Evolutionary conservation across 441 rosid species (phyloP).

Genomic region (Gossypium davidsonii): DNA sequence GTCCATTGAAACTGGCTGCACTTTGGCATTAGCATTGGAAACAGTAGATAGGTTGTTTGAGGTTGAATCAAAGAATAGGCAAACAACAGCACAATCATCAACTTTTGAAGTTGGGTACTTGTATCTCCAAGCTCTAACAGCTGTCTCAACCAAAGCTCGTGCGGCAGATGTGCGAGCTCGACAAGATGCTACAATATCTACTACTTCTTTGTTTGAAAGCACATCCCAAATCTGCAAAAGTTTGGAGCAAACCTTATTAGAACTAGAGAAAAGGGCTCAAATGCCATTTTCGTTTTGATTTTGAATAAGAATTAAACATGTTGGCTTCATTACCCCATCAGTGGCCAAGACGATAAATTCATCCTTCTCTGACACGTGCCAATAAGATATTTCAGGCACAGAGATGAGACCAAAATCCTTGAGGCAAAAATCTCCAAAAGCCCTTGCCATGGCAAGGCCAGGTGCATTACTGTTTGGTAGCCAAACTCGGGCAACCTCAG

Average conservation of each 20-base stretch:
- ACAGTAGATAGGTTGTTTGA: slow-evolving; percentile 37
- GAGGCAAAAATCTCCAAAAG: slow-evolving; percentile 96
- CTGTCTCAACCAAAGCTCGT: slow-evolving; percentile 75
- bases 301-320: not conserved
- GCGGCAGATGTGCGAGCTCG: slow-evolving; percentile 65
- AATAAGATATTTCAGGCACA: slow-evolving; percentile 67
- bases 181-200: slow-evolving; percentile 69
- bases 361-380: slow-evolving; percentile 59
- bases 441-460: slow-evolving; percentile 99
- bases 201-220: slow-evolving; percentile 79
- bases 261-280: not conserved
- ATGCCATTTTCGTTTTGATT: not conserved
- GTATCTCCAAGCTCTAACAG: slow-evolving; percentile 75
- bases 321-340: slow-evolving; percentile 62
- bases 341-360: slow-evolving; percentile 86
- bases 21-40: slow-evolving; percentile 40
- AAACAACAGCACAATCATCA: slow-evolving; percentile 91
- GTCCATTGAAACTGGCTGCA: slow-evolving; percentile 24
- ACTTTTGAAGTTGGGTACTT: slow-evolving; percentile 89
- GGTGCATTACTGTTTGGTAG: slow-evolving; percentile 89
- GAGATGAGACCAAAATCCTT: slow-evolving; percentile 89
- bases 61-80: slow-evolving; percentile 66
- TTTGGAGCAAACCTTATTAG: slow-evolving; percentile 5
- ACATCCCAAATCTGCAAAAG: slow-evolving; percentile 84
- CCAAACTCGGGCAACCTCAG: slow-evolving; percentile 88